Conservation (phyloP, 2,329 filamentous ascomycete genomes). For the Teratosphaeriaceae sp. region DNA sequence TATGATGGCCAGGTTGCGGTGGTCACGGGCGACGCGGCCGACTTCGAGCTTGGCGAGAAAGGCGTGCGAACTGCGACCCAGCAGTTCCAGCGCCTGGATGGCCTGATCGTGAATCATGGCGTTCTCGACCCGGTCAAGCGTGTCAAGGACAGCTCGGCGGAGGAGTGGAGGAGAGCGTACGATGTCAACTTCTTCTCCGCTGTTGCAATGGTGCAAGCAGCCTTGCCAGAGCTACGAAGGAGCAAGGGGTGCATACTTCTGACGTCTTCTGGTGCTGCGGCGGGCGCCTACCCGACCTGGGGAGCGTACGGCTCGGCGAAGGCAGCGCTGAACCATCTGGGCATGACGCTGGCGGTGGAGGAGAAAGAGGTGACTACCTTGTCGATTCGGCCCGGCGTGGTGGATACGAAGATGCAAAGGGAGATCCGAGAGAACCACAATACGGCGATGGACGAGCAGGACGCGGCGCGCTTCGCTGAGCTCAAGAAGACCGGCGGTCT, state of each 20-base stretch:
- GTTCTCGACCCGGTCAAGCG: constrained; percentile 67
- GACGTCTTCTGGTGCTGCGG: constrained; percentile 71
- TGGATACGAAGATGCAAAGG: constrained; percentile 88
- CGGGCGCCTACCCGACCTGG: constrained; percentile 63
- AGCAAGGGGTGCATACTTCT: constrained; percentile 67
- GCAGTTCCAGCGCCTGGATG: constrained; percentile 64
- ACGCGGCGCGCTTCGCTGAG: constrained; percentile 58
- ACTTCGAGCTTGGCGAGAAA: constrained; percentile 49
- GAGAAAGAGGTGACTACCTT: constrained; percentile 70
- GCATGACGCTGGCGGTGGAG: constrained; percentile 64
- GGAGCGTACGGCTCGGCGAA: constrained; percentile 77
- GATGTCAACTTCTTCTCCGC: constrained; percentile 84
- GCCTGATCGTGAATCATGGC: constrained; percentile 83
- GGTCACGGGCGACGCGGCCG: constrained; percentile 51
- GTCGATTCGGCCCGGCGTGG: constrained; percentile 68
- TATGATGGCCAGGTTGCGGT: constrained; percentile 50
- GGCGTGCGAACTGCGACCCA: constrained; percentile 59
- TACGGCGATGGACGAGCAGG: constrained; percentile 50
- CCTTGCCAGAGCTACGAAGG: constrained; percentile 61
- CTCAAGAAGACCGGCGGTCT: constrained; percentile 65
- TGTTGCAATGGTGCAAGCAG: constrained; percentile 69
- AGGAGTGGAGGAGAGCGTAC: constrained; percentile 70
- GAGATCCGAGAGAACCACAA: constrained; percentile 68
- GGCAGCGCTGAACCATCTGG: constrained; percentile 75
- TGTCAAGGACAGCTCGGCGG: constrained; percentile 59